Conservation (phyloP, 768 basidiomycete genomes). For the Leccinum longicurvipes region DNA sequence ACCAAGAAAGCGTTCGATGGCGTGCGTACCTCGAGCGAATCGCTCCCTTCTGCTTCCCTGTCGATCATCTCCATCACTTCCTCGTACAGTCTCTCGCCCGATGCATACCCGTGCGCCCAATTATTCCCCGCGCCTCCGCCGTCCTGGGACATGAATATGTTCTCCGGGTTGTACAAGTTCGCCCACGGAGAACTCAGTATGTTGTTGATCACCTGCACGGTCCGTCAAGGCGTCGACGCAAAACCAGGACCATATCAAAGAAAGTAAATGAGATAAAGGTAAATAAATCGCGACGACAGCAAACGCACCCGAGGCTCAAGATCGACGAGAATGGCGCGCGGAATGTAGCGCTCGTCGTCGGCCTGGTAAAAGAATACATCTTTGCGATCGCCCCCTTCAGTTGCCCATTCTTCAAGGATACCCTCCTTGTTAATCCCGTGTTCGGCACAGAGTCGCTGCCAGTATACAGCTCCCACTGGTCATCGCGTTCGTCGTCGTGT, state of each 20-base stretch:
- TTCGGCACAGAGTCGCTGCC: constrained; percentile 97
- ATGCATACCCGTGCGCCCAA: constrained; percentile 93
- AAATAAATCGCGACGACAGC: no score
- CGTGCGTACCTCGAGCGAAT: constrained; percentile 80
- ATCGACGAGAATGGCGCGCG: constrained; percentile 93
- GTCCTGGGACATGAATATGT: constrained; percentile 93
- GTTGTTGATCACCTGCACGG: constrained; percentile 85
- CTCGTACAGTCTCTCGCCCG: constrained; percentile 89
- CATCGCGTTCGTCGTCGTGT: neutral
- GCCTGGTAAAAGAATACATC: constrained; percentile 99
- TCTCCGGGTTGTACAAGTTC: constrained; percentile 91
- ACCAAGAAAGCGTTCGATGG: neutral
- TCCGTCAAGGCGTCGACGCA: neutral
- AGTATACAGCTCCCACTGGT: constrained; percentile 93
- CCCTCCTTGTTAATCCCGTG: constrained; percentile 97
- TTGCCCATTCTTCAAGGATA: constrained; percentile 95
- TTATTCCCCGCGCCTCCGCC: constrained; percentile 99
- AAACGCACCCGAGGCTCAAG: constrained; percentile 86
- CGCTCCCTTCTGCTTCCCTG: constrained; percentile 95
- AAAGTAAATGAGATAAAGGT: no score
- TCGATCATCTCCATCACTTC: constrained; percentile 99
- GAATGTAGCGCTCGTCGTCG: constrained; percentile 99
- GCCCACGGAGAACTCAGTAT: constrained; percentile 88
- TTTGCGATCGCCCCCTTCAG: constrained; percentile 92
- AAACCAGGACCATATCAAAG: no score